Evolutionary conservation across 371 early-diverging fungal species (phyloP), one percentile per base, ranked within the genome.

Genomic region (Blastocladiella emersonii): DNA sequence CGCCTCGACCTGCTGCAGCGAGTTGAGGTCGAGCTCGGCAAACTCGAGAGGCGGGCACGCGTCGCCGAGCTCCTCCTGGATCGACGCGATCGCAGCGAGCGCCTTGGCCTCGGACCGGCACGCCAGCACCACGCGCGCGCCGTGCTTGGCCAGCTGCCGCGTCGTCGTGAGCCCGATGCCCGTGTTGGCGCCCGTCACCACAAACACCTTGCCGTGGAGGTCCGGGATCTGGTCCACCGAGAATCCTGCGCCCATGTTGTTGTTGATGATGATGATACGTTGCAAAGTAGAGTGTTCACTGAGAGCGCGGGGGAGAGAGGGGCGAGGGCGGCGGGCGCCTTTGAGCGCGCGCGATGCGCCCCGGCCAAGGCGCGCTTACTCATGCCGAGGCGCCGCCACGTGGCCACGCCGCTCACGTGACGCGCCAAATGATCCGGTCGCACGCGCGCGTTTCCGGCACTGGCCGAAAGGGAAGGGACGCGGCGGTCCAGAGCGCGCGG

Each of bases 111-210:
- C 62, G n/a, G 74, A 68, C 36, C 75, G 66, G 61, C 76, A 80
- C 2, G 61, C 72, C 53, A 76, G 57, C 19, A 71, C 64, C 5
- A 78, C 78, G 23, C 62, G 67, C 2, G 79, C 79, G 34, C 71
- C 73, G 13, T 74, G 70, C 27, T 68, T 68, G 0, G 81, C 79
- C 37, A 79, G 69, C 17, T 69, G 63, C 1, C 66, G 65, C 13
- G 77, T 78, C 3, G 81, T 81, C 15, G 64, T 68, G 32, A 64
- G 64, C 0, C 79, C 79, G 49, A 79, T 82, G 39, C 79, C 79
- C 44, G 70, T 67, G 71, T 76, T 79, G 60, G 79, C 68, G 23
- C 79, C 79, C 0, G 79, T 79, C 15, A 79, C 78, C 13, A 79
- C 64, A 12, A 17, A 55, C 8, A 8, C 25, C 34, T 62, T 61